Evolutionary conservation across 208 protist genomes (phyloP), one percentile per base, ranked within the genome.

Genomic region (Trypanosoma congolense): DNA sequence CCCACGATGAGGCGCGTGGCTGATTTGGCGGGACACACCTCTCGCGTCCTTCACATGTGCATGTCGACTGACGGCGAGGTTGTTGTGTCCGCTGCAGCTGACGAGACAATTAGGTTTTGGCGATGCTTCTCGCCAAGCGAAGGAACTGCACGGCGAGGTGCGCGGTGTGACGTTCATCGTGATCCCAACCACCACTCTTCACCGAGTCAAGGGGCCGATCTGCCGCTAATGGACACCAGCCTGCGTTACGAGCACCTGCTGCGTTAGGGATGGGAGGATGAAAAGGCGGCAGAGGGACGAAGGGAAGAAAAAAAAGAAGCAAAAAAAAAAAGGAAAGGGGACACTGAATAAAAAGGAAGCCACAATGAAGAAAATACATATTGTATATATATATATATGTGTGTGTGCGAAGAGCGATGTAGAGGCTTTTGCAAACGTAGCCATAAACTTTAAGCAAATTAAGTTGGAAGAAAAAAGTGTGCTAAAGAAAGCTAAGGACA

Each of bases 91-190:
- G 98, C 97, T 2, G 97, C 97, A 0, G 97, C 96, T 18, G 98
- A 99, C 65, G 96, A 99, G 65, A 99, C 96, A 25, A 90, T 99
- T 41, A 92, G 97, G 47, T 99, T 96, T 68, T 96, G 90, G 87
- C 70, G 78, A 42, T 93, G 87, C 55, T 96, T 96, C 50, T 72
- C 82, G 10, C 57, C 78, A 0, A 51, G 38, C 48, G 50, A 47
- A 54, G 56, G 59, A 30, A 43, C 14, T 29, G 65, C 22, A 63
- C 52, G 31, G 22, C 26, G 62, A 14, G n/a, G 29, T 36, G 30
- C 4, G 5, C 31, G 53, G 18, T 5, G 28, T 0, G 38, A 26
- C 2, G 16, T 19, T 33, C 44, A 19, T 49, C 61, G 36, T 50
- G 56, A 47, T 49, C 61, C 19, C 43, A 50, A 53, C 58, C 45